Base-by-base conservation (phyloP, 495 filamentous ascomycete species). In the Podospora fimiseda region DNA sequence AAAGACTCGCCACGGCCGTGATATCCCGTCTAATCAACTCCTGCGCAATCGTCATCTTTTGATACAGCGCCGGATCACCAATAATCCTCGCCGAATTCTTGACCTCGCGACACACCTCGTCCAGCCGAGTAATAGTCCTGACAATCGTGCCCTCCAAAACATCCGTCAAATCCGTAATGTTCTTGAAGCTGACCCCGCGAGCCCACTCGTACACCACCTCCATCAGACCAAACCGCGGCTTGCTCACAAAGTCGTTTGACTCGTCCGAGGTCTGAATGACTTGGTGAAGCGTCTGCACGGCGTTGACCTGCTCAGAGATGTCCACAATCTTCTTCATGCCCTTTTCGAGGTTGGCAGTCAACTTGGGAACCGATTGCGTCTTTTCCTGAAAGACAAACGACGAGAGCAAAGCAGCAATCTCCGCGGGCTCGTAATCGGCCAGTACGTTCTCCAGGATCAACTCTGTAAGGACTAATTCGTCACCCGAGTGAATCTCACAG, bases 151-250 rank as follows among this genome's bases (percentile, higher is more conserved):
- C 93, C 65, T 98, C 93, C 60, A 97, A 81, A 43, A 98, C 92
- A 63, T 98, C 93, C 22, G 93, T 98, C 50, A 98, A 73, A 54
- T 95, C 89, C 0, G 91, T 97, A 59, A 98, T 98, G 48, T 94
- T 91, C 68, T 90, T 95, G 78, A 98, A 98, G 24, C 88, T 87
- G 90, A 96, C 96, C 18, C 93, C 93, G 51, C 88, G 79, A 1
- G 93, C 94, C 93, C 93, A 98, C 71, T 98, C 93, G 65, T 97
- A 96, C 14, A 98, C 93, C 0, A 98, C 94, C 68, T 98, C 94
- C 60, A 94, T 89, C 43, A 98, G 78, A 0, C 91, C 92, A 63
- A 98, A 98, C 13, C 90, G 79, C 8, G 90, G 89, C 39, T 83
- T 75, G 57, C 81, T 88, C 41, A 87, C 88, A 60, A 96, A 97